A percentile compares a stretch with the other conserved stretches of the same genome.
phyloP scores from a whole-genome alignment of 1,284 basidiomycete genomes.

The Cryptococcus sp. region DNA sequence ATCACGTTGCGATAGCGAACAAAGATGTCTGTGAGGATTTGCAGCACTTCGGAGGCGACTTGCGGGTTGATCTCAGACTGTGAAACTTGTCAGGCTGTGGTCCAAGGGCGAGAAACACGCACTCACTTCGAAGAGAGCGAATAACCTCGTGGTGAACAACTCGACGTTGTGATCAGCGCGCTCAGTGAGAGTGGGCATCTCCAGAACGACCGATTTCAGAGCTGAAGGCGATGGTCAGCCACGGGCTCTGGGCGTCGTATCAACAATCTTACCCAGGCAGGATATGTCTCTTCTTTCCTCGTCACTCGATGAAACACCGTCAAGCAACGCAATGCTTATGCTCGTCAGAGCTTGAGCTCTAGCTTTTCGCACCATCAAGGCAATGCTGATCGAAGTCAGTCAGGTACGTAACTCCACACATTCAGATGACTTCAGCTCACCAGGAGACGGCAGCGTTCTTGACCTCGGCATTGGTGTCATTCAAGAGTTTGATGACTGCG shows the following conservation, averaged over 20 bases:
- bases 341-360: conserved; percentile 73
- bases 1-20: conserved; percentile 71
- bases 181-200: conserved; percentile 76
- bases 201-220: conserved; percentile 89
- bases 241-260: not conserved
- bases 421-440: conserved; percentile 53
- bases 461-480: conserved; percentile 95
- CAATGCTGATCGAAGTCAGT: conserved; percentile 19
- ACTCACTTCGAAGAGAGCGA: conserved; percentile 74
- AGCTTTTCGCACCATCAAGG: conserved; percentile 37
- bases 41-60: conserved; percentile 83
- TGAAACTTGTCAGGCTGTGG: no score
- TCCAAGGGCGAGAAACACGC: not conserved
- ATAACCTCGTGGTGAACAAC: conserved; percentile 80
- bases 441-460: conserved; percentile 97
- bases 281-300: conserved; percentile 75
- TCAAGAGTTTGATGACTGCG: conserved; percentile 78
- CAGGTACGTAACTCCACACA: not conserved
- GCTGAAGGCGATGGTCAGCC: conserved; percentile 57
- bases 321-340: conserved; percentile 68
- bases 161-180: conserved; percentile 77
- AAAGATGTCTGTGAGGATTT: conserved; percentile 88
- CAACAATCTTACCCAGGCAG: conserved; percentile 69
- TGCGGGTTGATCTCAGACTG: conserved; percentile 66
- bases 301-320: conserved; percentile 31